phyloP scores from a whole-genome alignment of 768 basidiomycete species.

The Xerocomus potaroensis region DNA sequence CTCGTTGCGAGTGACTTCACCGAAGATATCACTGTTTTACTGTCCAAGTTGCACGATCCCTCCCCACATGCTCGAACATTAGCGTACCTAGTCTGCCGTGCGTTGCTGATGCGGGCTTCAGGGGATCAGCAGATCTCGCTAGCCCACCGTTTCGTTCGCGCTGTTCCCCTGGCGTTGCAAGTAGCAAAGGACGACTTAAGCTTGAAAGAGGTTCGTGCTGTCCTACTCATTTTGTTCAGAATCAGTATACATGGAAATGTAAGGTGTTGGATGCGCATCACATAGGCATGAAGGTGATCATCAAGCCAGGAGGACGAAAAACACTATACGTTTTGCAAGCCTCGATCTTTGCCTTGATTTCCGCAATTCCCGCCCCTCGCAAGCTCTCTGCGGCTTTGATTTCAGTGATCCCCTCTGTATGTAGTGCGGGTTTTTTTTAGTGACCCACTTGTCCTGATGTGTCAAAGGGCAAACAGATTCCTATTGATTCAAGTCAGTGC shows the following conservation, averaged over 20 bases:
- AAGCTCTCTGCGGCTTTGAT: slow-evolving; percentile 45
- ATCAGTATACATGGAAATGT: slow-evolving; percentile 1
- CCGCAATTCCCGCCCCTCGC: slow-evolving; percentile 45
- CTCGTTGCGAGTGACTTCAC: slow-evolving; percentile 43
- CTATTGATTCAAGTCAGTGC: slow-evolving; percentile 23
- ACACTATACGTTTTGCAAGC: slow-evolving; percentile 57
- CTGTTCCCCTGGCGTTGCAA: slow-evolving; percentile 44
- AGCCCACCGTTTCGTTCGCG: slow-evolving; percentile 44
- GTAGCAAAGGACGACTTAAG: slow-evolving; percentile 38
- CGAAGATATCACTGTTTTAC: slow-evolving; percentile 44
- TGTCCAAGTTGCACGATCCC: slow-evolving; percentile 46
- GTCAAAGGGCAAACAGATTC: slow-evolving; percentile 14
- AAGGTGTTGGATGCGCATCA: slow-evolving; percentile 44
- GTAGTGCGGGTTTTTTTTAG: slow-evolving; percentile 3
- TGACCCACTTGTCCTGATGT: slow-evolving; percentile 1
- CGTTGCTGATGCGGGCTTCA: slow-evolving; percentile 51
- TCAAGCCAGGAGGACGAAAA: slow-evolving; percentile 56
- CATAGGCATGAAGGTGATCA: slow-evolving; percentile 46
- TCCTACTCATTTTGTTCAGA: not conserved
- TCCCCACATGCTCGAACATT: slow-evolving; percentile 53
- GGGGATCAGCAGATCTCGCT: slow-evolving; percentile 57
- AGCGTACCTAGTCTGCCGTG: slow-evolving; percentile 59
- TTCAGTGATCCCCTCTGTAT: slow-evolving; percentile 32
- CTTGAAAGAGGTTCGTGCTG: slow-evolving; percentile 28
- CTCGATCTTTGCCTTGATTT: slow-evolving; percentile 48